Conservation (phyloP, 495 filamentous ascomycete genomes). For the Daldinia grandis region DNA sequence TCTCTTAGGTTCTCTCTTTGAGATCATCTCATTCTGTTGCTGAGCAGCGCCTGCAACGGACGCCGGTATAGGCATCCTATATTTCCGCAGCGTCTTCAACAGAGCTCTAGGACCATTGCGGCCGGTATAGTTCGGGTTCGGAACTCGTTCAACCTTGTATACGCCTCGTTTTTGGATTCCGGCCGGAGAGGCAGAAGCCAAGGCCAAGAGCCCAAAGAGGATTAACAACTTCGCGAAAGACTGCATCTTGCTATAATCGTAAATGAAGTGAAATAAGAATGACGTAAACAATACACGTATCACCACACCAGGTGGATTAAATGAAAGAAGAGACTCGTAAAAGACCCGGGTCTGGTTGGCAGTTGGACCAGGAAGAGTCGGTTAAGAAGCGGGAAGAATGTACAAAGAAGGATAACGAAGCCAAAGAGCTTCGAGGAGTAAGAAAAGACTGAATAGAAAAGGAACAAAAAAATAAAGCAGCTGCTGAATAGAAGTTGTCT, state of each 20-base stretch:
- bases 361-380: conserved; percentile 12
- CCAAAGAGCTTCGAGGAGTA: conserved; percentile 20
- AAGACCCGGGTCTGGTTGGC: conserved; percentile 17
- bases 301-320: conserved; percentile 41
- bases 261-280: conserved; percentile 14
- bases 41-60: conserved; percentile 51
- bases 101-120: conserved; percentile 65
- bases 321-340: conserved; percentile 20
- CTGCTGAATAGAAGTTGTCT: conserved; percentile 39
- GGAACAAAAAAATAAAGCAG: conserved; percentile 23
- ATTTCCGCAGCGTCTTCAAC: conserved; percentile 70
- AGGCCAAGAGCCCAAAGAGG: conserved; percentile 50
- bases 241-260: conserved; percentile 44
- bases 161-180: conserved; percentile 53
- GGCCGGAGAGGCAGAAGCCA: conserved; percentile 53
- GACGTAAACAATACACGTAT: conserved; percentile 20
- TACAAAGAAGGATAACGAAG: conserved; percentile 30
- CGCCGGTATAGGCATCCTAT: conserved; percentile 60
- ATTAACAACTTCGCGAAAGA: conserved; percentile 49
- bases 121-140: conserved; percentile 60
- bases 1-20: conserved; percentile 38
- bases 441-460: conserved; percentile 27
- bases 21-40: conserved; percentile 43
- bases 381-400: conserved; percentile 22
- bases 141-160: conserved; percentile 68